These are phyloP conservation scores for Juglanconis oblonga DNA, from an alignment of 2,329 filamentous ascomycete species.

Conservation along the genomic window DNA sequence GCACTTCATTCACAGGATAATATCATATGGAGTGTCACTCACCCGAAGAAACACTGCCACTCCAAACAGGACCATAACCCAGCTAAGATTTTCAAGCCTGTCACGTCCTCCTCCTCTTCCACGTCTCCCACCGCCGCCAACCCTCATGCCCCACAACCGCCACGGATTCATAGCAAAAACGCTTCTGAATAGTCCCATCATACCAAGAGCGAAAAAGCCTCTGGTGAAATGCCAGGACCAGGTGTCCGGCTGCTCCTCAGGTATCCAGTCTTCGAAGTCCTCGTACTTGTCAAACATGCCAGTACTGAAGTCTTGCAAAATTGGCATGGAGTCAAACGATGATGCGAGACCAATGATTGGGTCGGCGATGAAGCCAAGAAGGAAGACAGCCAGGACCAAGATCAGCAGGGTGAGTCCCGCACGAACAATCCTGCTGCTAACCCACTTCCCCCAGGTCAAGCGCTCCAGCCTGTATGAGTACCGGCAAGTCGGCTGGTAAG, in stretches of 20 bases:
- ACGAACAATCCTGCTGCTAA: slow-evolving; percentile 66
- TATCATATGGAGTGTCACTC: slow-evolving; percentile 37
- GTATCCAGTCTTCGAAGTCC: slow-evolving; percentile 35
- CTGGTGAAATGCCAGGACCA: slow-evolving; percentile 88
- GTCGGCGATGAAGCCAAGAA: slow-evolving; percentile 88
- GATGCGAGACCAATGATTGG: slow-evolving; percentile 82
- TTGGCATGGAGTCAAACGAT: slow-evolving; percentile 66
- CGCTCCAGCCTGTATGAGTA: slow-evolving; percentile 80
- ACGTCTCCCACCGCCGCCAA: slow-evolving; percentile 50
- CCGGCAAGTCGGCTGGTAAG: slow-evolving; percentile 64
- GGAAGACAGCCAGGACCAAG: slow-evolving; percentile 69
- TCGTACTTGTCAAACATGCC: slow-evolving; percentile 37
- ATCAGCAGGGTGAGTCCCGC: slow-evolving; percentile 69
- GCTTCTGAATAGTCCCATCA: slow-evolving; percentile 82
- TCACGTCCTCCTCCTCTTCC: slow-evolving; percentile 72
- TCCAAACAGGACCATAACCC: slow-evolving; percentile 76
- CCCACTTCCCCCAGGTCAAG: slow-evolving; percentile 69
- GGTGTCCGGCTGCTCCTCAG: slow-evolving; percentile 49
- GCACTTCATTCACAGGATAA: slow-evolving; percentile 4
- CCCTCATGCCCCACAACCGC: slow-evolving; percentile 73
- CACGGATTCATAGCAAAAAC: slow-evolving; percentile 72
- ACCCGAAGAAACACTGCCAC: slow-evolving; percentile 75
- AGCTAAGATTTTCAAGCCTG: slow-evolving; percentile 74
- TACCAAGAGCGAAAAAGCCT: slow-evolving; percentile 82
- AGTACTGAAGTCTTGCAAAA: slow-evolving; percentile 51